phyloP scores from a whole-genome alignment of 2,329 filamentous ascomycete species.

The Colletotrichum euphorbiae region DNA sequence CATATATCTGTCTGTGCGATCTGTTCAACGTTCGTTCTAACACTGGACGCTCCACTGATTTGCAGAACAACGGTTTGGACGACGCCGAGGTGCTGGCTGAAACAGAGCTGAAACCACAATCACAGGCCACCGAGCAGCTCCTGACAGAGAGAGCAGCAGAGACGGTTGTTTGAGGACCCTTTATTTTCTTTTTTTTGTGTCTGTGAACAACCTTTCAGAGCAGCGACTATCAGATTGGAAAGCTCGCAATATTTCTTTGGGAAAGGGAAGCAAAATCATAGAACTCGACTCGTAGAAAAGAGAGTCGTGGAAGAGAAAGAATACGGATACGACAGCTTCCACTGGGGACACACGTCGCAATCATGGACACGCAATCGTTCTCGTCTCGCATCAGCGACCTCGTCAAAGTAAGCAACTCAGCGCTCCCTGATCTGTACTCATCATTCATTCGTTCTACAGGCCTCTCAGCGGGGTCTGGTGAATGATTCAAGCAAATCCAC shows the following conservation, averaged over 20 bases:
- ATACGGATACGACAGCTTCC: conserved; percentile 10
- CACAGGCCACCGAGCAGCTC: conserved; percentile 15
- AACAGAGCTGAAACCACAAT: conserved; percentile 35
- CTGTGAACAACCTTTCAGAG: not conserved
- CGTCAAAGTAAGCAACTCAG: conserved; percentile 33
- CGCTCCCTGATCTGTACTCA: not conserved
- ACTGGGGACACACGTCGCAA: not conserved
- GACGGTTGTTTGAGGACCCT: conserved; percentile 6
- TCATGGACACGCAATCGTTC: conserved; percentile 38
- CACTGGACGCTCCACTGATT: conserved; percentile 25
- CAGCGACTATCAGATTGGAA: not conserved
- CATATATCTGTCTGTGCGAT: conserved; percentile 1
- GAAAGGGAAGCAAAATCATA: too few species aligned
- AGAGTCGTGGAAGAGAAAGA: not conserved
- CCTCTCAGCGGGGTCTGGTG: not conserved
- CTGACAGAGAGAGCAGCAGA: conserved; percentile 6
- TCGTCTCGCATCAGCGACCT: conserved; percentile 40
- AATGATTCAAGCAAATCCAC: not conserved
- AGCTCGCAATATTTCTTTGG: not conserved
- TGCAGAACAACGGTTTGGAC: conserved; percentile 19
- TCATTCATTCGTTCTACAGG: too few species aligned
- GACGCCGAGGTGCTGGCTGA: conserved; percentile 25
- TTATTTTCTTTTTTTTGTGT: too few species aligned
- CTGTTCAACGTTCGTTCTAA: conserved; percentile 1
- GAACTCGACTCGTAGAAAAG: not conserved